Conservation (phyloP, 305 asterid species). For the Striga hermonthica region DNA sequence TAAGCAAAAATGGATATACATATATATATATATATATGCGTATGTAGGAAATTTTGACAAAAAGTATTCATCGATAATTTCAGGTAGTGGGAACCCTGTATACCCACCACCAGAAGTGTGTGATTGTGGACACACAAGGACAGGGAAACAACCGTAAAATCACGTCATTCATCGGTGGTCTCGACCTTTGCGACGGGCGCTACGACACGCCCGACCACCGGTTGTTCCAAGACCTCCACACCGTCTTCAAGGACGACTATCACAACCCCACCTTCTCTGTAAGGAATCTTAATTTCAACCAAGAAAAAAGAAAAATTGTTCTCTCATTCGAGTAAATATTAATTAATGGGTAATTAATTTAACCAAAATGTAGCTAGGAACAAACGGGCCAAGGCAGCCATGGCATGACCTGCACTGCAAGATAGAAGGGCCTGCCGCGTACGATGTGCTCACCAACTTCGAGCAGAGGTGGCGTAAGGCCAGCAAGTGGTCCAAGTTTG, state of each 20-base stretch:
- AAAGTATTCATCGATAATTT: background rate
- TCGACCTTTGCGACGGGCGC: constrained; percentile 93
- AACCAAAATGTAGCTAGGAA: constrained; percentile 52
- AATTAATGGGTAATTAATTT: background rate
- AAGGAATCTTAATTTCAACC: constrained; percentile 27
- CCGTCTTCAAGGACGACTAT: constrained; percentile 69
- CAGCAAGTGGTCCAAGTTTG: constrained; percentile 70
- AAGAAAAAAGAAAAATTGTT: background rate
- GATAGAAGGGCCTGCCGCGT: constrained; percentile 93
- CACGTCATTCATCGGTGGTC: constrained; percentile 80
- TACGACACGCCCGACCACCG: constrained; percentile 94
- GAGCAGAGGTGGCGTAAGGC: constrained; percentile 94
- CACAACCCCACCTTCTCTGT: constrained; percentile 83
- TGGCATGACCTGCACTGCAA: constrained; percentile 96
- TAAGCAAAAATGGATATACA: too few species aligned
- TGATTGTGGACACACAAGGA: constrained; percentile 88
- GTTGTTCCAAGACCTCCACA: constrained; percentile 66
- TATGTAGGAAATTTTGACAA: too few species aligned
- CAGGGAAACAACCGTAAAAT: constrained; percentile 71
- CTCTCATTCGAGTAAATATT: background rate
- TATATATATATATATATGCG: too few species aligned
- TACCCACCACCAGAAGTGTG: constrained; percentile 96
- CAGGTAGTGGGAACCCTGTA: constrained; percentile 96
- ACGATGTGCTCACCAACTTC: constrained; percentile 84
- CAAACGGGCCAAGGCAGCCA: constrained; percentile 81